Evolutionary conservation across 306 rosid species (phyloP).

Genomic region (Potentilla sterilis): DNA sequence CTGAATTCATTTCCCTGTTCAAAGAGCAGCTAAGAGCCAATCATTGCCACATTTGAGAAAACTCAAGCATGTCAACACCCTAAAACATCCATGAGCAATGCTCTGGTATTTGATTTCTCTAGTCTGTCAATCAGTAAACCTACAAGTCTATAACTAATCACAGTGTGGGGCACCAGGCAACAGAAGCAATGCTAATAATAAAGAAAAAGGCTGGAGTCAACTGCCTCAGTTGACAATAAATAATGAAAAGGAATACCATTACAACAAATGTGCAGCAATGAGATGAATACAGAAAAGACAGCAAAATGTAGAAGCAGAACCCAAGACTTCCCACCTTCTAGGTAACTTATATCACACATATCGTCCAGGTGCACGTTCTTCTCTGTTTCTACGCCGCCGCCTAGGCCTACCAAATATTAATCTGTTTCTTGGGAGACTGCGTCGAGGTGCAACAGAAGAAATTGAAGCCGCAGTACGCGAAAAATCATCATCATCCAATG

Average conservation of each 20-base stretch:
- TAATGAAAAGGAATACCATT: neutral
- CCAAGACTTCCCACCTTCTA: slow-evolving; percentile 1
- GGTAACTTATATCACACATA: neutral
- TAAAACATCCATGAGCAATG: neutral
- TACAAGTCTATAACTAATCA: slow-evolving; percentile 10
- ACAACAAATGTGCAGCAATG: slow-evolving; percentile 21
- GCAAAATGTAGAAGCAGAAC: slow-evolving; percentile 8
- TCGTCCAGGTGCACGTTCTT: slow-evolving; percentile 14
- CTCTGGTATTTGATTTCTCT: slow-evolving; percentile 2
- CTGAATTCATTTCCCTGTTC: slow-evolving; percentile 21
- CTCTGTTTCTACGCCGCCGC: slow-evolving; percentile 52
- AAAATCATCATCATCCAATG: slow-evolving; percentile 36
- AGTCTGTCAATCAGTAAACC: slow-evolving; percentile 1
- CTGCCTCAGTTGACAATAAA: slow-evolving; percentile 11
- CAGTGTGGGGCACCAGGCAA: neutral
- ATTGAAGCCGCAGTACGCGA: slow-evolving; percentile 37
- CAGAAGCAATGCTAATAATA: slow-evolving; percentile 12
- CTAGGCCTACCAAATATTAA: slow-evolving; percentile 43
- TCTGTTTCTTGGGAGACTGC: slow-evolving; percentile 42
- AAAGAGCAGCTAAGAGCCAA: slow-evolving; percentile 32
- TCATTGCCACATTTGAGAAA: slow-evolving; percentile 13
- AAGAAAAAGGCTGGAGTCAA: neutral
- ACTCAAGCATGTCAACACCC: slow-evolving; percentile 7
- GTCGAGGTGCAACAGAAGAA: slow-evolving; percentile 54
- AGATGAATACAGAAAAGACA: neutral